Percentiles rank a stretch among this genome's conserved stretches.
phyloP scores from a whole-genome alignment of 1,284 basidiomycete species.

The Inonotus obliquus region DNA sequence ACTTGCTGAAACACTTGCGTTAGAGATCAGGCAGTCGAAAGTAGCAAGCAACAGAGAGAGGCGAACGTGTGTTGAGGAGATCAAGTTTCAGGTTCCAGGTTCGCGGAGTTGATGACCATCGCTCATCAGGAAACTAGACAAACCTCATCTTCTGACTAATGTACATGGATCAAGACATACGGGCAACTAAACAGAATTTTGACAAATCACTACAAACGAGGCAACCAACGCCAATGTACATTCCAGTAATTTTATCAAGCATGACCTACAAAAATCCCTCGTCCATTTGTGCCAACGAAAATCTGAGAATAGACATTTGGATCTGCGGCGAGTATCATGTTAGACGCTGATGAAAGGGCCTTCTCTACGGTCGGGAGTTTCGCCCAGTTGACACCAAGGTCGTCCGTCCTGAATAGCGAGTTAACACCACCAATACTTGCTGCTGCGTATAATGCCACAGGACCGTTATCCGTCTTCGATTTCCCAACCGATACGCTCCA shows the following conservation, averaged over 20 bases:
- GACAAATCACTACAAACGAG: too few relatives aligned
- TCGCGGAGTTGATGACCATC: too few relatives aligned
- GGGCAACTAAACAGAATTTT: too few relatives aligned
- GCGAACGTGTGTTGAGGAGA: too few relatives aligned
- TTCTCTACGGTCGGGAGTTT: conserved; percentile 22
- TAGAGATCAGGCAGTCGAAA: too few relatives aligned
- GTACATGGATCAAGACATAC: too few relatives aligned
- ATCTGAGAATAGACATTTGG: conserved; percentile 18
- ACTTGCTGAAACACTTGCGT: too few relatives aligned
- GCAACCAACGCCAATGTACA: too few relatives aligned
- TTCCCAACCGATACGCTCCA: conserved; percentile 24
- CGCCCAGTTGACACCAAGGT: conserved; percentile 23
- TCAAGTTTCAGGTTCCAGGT: too few relatives aligned
- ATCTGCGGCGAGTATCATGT: conserved; percentile 20
- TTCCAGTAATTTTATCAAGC: neutral
- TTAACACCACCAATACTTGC: conserved; percentile 19
- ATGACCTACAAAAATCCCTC: conserved; percentile 16
- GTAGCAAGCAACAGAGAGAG: too few relatives aligned
- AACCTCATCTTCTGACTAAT: too few relatives aligned
- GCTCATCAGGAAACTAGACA: too few relatives aligned
- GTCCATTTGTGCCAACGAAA: conserved; percentile 24
- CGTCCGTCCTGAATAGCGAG: conserved; percentile 23
- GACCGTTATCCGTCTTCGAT: conserved; percentile 21
- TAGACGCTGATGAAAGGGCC: conserved; percentile 12
- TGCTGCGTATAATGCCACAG: conserved; percentile 23